Evolutionary conservation across 192 early-diverging fungal species (phyloP), one percentile per base, ranked within the genome.

Genomic region (Lobulomyces angularis): DNA sequence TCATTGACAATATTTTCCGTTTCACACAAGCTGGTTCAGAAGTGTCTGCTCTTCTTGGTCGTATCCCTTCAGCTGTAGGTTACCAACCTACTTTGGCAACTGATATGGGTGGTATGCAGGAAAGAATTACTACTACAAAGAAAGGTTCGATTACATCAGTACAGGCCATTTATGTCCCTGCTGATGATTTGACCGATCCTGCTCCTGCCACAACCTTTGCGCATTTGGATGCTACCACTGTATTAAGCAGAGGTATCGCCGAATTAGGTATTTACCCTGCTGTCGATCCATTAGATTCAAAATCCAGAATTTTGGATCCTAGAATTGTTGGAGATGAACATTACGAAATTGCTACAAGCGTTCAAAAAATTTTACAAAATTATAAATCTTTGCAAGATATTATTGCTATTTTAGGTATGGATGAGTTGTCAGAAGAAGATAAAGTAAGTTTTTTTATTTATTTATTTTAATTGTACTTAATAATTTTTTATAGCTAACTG

Each of bases 1-100:
- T 97, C 78, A 85, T 97, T 64, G 92, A 97, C 83, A 97, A 97
- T 83, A 93, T 97, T 84, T 97, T 97, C 89, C 80, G 92, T 63
- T 97, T 97, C 82, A 97, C 90, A 35, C 92, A 97, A 73, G 92
- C 92, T 64, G 92, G 92, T 88, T 97, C 92, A 46, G 92, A 97
- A 64, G 91, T 96, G 80, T 97, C 92, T 74, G 90, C 92, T 41
- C 74, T 97, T 55, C 80, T 97, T 53, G 89, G 90, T 61, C 89
- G 92, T 89, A 97, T 97, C 62, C 90, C 92, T 53, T 97, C 92
- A 32, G 92, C 92, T 72, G 92, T 97, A 71, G 92, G 92, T 79
- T 97, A 97, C 81, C 92, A 97, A 72, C 92, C 92, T 62, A 97
- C 92, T 30, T 79, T 91, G 46, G 83, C 89, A 73, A 93, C 89